These are phyloP conservation scores for Zizania palustris DNA, from an alignment of 202 grass and related monocot genomes.

Conservation along the genomic window DNA sequence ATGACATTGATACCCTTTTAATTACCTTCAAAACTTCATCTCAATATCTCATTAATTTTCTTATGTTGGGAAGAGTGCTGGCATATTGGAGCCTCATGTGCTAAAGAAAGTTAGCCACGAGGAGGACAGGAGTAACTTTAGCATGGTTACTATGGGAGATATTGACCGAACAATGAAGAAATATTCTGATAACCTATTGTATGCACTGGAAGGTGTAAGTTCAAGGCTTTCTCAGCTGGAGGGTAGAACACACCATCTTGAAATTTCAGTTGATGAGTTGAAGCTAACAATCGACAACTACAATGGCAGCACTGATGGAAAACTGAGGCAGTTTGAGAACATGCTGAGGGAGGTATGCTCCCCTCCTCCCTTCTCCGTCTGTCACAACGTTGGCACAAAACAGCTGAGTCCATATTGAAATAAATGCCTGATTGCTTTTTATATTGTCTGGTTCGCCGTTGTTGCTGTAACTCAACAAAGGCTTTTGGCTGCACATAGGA, in stretches of 20 bases:
- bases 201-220: slow-evolving; percentile 77
- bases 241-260: slow-evolving; percentile 68
- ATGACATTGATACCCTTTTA: not conserved
- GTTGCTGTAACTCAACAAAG: not conserved
- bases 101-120: slow-evolving; percentile 68
- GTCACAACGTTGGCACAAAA: not conserved
- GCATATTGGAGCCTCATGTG: slow-evolving; percentile 63
- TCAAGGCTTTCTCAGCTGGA: slow-evolving; percentile 81
- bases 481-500: not conserved
- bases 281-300: slow-evolving; percentile 69
- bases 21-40: not conserved
- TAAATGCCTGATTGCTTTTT: not conserved
- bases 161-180: slow-evolving; percentile 90
- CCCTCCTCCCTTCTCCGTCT: not conserved
- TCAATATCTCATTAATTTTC: not conserved
- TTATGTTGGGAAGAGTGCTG: slow-evolving; percentile 62
- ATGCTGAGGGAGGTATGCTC: slow-evolving; percentile 81
- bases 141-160: slow-evolving; percentile 56
- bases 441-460: not conserved
- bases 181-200: slow-evolving; percentile 75
- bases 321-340: slow-evolving; percentile 83
- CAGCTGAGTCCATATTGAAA: not conserved
- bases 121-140: slow-evolving; percentile 62
- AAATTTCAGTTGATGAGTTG: slow-evolving; percentile 72
- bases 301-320: slow-evolving; percentile 82